Base-by-base conservation (phyloP, 257 asterid species). In the Solanum sejunctum region DNA sequence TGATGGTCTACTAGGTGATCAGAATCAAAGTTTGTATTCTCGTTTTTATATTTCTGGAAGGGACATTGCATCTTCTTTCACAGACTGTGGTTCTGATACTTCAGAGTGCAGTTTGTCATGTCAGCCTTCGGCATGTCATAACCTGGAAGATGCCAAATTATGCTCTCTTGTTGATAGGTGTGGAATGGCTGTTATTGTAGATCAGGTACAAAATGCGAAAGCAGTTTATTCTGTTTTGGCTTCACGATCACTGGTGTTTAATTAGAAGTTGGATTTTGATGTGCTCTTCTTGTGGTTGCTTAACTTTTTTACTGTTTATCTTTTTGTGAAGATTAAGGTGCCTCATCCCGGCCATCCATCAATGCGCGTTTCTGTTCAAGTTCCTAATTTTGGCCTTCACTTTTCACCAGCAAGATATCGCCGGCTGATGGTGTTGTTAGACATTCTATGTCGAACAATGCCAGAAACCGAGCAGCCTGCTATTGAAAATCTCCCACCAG, bases 331-430 rank as follows among this genome's bases (percentile, higher is more conserved):
- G 99, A 92, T 97, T 82, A 97, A 95, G 92, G 93, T 90, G 71
- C 97, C 93, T 79, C 97, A 91, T 87, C 98, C 94, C 80, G 89
- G 89, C 87, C 97, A 93, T 90, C 97, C 99, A 85, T 91, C 98
- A 63, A 95, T 94, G 85, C 96, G 95, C 47, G 69, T 95, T 88
- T 93, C 94, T 85, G 93, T 97, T 89, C 95, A 95, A 91, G 93
- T 97, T 88, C 99, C 98, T 84, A 92, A 93, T 84, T 94, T 97
- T 86, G 96, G 98, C 89, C 88, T 97, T 89, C 99, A 97, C 90
- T 97, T 97, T 86, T 97, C 99, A 58, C 98, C 99, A 39, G 91
- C 90, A 79, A 93, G 99, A 93, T 93, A 91, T 86, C 87, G 86
- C 92, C 93, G 94, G 90, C 91, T 97, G 73, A 91, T 91, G 92